Evolutionary conservation across 2,329 filamentous ascomycete species (phyloP).

Genomic region (Nigrospora sphaerica): DNA sequence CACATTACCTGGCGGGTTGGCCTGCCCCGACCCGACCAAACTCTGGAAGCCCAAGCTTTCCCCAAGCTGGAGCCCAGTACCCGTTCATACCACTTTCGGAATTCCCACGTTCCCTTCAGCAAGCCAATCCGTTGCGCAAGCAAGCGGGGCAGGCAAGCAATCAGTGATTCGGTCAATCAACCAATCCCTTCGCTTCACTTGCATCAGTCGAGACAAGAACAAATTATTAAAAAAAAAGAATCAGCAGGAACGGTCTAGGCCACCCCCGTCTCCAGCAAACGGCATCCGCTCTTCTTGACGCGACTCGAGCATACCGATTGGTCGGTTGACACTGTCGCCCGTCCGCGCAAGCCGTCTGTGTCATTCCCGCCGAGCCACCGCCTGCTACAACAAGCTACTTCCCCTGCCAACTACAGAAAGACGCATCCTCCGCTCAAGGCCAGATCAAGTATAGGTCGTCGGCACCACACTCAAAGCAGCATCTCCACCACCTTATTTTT

Average conservation of each 20-base stretch:
- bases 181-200: neutral
- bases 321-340: too few species aligned
- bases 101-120: neutral
- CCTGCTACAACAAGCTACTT: conserved; percentile 24
- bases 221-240: too few species aligned
- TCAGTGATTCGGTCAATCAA: neutral
- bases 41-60: conserved; percentile 1
- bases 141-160: neutral
- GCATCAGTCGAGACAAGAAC: too few species aligned
- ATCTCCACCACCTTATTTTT: conserved; percentile 50
- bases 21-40: neutral
- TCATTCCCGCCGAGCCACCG: conserved; percentile 2
- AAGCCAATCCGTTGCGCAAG: neutral
- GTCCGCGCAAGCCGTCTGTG: too few species aligned
- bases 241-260: too few species aligned
- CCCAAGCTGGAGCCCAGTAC: conserved; percentile 1
- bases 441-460: conserved; percentile 62
- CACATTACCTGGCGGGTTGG: neutral
- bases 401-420: conserved; percentile 30
- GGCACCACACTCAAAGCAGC: conserved; percentile 59
- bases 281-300: too few species aligned
- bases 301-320: too few species aligned
- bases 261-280: too few species aligned
- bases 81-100: conserved; percentile 1
- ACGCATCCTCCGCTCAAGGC: conserved; percentile 43